Evolutionary conservation across 139 green algal species (phyloP), one percentile per base, ranked within the genome.

Genomic region (Chlorella sp.): DNA sequence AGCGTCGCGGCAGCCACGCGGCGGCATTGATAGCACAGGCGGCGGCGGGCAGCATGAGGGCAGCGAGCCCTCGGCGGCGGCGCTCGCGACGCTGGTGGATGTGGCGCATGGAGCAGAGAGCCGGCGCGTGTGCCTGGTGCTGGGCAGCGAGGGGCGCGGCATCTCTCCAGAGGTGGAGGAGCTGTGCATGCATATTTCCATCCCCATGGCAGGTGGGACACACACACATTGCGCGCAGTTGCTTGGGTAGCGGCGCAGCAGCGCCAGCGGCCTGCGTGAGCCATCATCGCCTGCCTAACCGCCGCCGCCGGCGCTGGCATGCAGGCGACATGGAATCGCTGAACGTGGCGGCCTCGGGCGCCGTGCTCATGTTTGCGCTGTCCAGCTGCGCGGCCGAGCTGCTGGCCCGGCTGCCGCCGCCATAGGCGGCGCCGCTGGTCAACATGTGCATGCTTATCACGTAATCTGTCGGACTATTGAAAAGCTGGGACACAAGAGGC

Each of bases 311-410:
- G n/a, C n/a, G n/a, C n/a, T n/a, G n/a, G n/a, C n/a, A n/a, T n/a
- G n/a, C n/a, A n/a, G n/a, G n/a, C n/a, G n/a, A 45, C 27, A 93
- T 95, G 90, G 91, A 97, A 78, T 88, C 73, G 0, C 73, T 97
- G 12, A 97, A 97, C 77, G 92, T 97, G 21, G 85, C 80, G 17
- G 83, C 90, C 25, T 90, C 91, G 27, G 91, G 90, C 2, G 71
- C 74, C 33, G 82, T 91, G 14, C 60, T 90, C 0, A 87, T 90
- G 77, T 86, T 79, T 50, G 41, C 61, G 5, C 55, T 87, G 48
- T 69, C 55, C 27, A 21, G 15, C 8, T 40, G 46, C 40, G 36
- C 55, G 40, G 8, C 19, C 8, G 14, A 29, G n/a, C 27, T 66
- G 25, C 8, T 46, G 36, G 31, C 42, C 19, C 11, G 72, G 14